phyloP scores from a whole-genome alignment of 352 stramenopile genomes.

The Phytophthora cactorum region DNA sequence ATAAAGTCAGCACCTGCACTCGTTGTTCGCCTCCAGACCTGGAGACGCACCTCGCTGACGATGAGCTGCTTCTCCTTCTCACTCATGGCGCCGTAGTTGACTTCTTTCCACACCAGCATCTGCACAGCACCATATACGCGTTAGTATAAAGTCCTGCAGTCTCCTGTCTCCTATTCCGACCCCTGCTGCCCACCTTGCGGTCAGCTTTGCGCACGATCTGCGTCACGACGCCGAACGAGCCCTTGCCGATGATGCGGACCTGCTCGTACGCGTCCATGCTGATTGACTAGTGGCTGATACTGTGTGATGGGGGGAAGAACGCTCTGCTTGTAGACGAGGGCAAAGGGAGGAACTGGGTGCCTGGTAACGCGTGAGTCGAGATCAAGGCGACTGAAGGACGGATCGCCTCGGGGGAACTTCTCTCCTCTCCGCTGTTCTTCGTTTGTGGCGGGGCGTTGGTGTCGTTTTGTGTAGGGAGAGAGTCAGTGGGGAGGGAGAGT shows the following conservation, averaged over 20 bases:
- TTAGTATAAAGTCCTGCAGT: slow-evolving; percentile 8
- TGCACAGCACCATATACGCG: slow-evolving; percentile 29
- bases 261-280: slow-evolving; percentile 90
- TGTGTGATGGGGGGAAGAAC: not conserved
- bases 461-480: slow-evolving; percentile 14
- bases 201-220: slow-evolving; percentile 91
- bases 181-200: slow-evolving; percentile 64
- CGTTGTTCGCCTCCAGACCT: not conserved
- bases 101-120: slow-evolving; percentile 93
- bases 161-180: not conserved
- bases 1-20: not conserved
- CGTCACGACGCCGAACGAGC: slow-evolving; percentile 92
- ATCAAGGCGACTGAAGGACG: slow-evolving; percentile 7
- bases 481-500: slow-evolving; percentile 17
- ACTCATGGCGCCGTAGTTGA: slow-evolving; percentile 93
- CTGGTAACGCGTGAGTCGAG: slow-evolving; percentile 28
- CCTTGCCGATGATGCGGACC: slow-evolving; percentile 90
- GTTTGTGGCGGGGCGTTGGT: slow-evolving; percentile 34
- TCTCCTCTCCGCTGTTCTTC: slow-evolving; percentile 47
- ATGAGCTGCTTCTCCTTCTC: slow-evolving; percentile 96
- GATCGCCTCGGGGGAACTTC: slow-evolving; percentile 26
- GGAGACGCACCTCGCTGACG: slow-evolving; percentile 80
- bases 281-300: slow-evolving; percentile 2
- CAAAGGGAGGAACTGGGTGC: not conserved
- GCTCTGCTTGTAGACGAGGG: slow-evolving; percentile 4